These are phyloP conservation scores for Fusarium euwallaceae DNA, from an alignment of 2,329 filamentous ascomycete species.

Conservation along the genomic window DNA sequence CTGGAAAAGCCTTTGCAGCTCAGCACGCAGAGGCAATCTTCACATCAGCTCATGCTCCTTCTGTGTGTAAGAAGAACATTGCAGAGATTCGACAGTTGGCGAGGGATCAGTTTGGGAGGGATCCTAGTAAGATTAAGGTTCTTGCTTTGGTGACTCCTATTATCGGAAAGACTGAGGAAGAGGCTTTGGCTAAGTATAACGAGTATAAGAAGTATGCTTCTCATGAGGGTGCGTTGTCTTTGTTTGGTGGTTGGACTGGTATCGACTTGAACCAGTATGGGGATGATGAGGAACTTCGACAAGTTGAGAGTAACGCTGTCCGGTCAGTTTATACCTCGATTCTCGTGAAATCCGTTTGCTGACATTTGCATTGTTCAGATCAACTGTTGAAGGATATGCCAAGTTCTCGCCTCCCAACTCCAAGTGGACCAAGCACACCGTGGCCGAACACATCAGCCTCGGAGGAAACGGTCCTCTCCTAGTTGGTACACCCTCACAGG, in stretches of 20 bases:
- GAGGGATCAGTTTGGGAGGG: conserved; percentile 64
- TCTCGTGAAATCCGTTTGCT: too few relatives aligned
- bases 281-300: conserved; percentile 74
- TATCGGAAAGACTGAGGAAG: conserved; percentile 74
- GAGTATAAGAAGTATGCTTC: conserved; percentile 73
- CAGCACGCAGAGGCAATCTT: conserved; percentile 81
- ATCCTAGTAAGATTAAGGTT: conserved; percentile 74
- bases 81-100: conserved; percentile 73
- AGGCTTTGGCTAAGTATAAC: conserved; percentile 73
- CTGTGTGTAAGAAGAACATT: conserved; percentile 71
- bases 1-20: conserved; percentile 76
- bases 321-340: conserved; percentile 26
- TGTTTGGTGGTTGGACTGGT: conserved; percentile 82
- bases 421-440: conserved; percentile 80
- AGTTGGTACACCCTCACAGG: conserved; percentile 73
- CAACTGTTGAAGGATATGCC: conserved; percentile 68
- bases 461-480: conserved; percentile 75
- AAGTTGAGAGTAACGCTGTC: conserved; percentile 74
- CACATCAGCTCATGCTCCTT: conserved; percentile 73
- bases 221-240: conserved; percentile 72
- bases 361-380: conserved; percentile 43
- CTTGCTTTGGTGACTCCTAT: conserved; percentile 76
- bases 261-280: conserved; percentile 68
- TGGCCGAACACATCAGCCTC: conserved; percentile 76
- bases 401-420: conserved; percentile 69